phyloP scores from a whole-genome alignment of 2,329 filamentous ascomycete genomes.

The Ophiosphaerella narmari region DNA sequence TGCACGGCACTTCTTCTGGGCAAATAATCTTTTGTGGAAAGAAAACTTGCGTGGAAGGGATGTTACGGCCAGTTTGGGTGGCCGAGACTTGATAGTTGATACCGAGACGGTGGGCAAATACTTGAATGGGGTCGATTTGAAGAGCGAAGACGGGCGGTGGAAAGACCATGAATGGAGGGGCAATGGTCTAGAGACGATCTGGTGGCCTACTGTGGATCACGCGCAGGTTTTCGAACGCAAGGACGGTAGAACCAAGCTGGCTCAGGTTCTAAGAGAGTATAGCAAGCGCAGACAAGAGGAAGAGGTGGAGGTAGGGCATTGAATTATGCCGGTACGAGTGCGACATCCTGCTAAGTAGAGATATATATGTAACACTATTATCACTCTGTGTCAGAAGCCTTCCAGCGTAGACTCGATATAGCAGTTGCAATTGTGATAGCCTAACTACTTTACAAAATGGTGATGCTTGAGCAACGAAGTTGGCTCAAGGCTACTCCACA shows the following conservation, averaged over 20 bases:
- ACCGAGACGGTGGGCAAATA: slow-evolving; percentile 63
- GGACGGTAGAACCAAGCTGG: slow-evolving; percentile 30
- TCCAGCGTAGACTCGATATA: too few species aligned
- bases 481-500: too few species aligned
- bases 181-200: slow-evolving; percentile 60
- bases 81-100: slow-evolving; percentile 68
- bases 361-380: too few species aligned
- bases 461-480: too few species aligned
- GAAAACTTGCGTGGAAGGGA: slow-evolving; percentile 59
- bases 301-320: slow-evolving; percentile 5
- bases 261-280: slow-evolving; percentile 33
- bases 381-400: too few species aligned
- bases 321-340: too few species aligned
- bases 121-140: slow-evolving; percentile 49
- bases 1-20: slow-evolving; percentile 72
- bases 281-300: slow-evolving; percentile 14
- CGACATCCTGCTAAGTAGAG: too few species aligned
- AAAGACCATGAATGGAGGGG: slow-evolving; percentile 44
- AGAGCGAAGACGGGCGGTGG: slow-evolving; percentile 34
- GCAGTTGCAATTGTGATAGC: too few species aligned
- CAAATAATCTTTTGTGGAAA: slow-evolving; percentile 71
- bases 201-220: slow-evolving; percentile 67
- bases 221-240: slow-evolving; percentile 56
- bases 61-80: slow-evolving; percentile 64
- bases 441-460: too few species aligned